Conservation (phyloP, 495 filamentous ascomycete species). For the Hypoxylon intermedium region DNA sequence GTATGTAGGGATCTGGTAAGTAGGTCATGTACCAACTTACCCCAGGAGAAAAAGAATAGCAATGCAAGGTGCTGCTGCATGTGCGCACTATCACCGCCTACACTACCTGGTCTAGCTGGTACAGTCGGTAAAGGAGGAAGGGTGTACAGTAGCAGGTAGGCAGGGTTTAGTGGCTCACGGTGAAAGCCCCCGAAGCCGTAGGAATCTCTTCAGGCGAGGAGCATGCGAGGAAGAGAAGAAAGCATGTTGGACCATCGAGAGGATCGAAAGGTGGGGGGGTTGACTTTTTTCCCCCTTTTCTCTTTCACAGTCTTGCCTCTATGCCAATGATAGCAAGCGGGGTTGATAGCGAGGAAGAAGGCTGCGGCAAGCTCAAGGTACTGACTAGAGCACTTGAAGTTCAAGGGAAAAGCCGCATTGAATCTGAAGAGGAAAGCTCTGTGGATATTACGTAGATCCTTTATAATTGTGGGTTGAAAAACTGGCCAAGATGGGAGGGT, state of each 20-base stretch:
- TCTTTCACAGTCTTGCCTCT: slow-evolving; percentile 23
- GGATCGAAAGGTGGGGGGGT: slow-evolving; percentile 36
- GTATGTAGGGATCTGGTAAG: slow-evolving; percentile 24
- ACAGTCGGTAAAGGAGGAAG: not conserved
- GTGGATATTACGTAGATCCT: slow-evolving; percentile 34
- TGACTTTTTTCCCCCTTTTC: slow-evolving; percentile 18
- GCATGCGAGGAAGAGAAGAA: slow-evolving; percentile 16
- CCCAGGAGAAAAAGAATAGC: not conserved
- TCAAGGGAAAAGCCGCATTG: slow-evolving; percentile 31
- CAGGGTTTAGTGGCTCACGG: slow-evolving; percentile 21
- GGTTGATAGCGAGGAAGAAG: slow-evolving; percentile 25
- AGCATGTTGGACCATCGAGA: slow-evolving; percentile 32
- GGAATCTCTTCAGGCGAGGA: slow-evolving; percentile 20
- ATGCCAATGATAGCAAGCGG: slow-evolving; percentile 30
- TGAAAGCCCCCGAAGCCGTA: slow-evolving; percentile 15
- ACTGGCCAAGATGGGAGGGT: slow-evolving; percentile 21
- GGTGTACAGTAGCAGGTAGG: not conserved
- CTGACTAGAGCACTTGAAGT: slow-evolving; percentile 21
- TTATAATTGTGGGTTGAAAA: slow-evolving; percentile 27
- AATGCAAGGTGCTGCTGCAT: not conserved
- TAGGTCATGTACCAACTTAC: slow-evolving; percentile 18
- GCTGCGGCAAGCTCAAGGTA: slow-evolving; percentile 21
- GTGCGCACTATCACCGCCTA: not conserved
- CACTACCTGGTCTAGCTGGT: not conserved
- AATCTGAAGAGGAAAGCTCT: slow-evolving; percentile 27